Percentiles rank a stretch among this genome's conserved stretches.
These are phyloP conservation scores for Pestalotiopsis sp. DNA, from an alignment of 2,329 filamentous ascomycete species.

Conservation along the genomic window DNA sequence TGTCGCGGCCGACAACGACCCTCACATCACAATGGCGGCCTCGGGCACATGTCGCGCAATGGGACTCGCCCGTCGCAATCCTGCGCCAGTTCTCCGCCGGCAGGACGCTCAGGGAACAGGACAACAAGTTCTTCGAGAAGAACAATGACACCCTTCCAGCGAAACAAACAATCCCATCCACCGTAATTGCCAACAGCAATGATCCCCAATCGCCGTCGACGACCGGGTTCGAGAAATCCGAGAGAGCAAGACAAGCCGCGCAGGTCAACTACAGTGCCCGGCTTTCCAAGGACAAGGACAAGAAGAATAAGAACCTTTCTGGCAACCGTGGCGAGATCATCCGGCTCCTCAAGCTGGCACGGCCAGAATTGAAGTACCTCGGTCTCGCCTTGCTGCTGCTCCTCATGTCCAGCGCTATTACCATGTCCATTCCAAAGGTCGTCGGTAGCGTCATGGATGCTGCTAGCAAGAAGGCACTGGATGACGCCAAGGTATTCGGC, in stretches of 20 bases:
- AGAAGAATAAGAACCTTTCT: conserved; percentile 54
- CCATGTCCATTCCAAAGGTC: conserved; percentile 95
- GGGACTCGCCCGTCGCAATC: conserved; percentile 9
- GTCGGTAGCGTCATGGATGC: conserved; percentile 95
- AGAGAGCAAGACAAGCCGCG: conserved; percentile 83
- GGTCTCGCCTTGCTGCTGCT: conserved; percentile 81
- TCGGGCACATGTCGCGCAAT: neutral
- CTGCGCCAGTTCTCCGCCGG: conserved; percentile 22
- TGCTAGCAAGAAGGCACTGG: conserved; percentile 72
- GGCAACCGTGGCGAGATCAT: conserved; percentile 77
- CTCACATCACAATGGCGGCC: neutral
- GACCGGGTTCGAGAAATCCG: conserved; percentile 69
- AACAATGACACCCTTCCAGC: conserved; percentile 24
- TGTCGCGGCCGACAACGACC: neutral
- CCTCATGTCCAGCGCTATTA: conserved; percentile 86
- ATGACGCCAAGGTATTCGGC: conserved; percentile 77
- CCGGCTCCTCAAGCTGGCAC: conserved; percentile 86
- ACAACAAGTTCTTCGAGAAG: conserved; percentile 9
- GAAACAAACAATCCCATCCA: conserved; percentile 39
- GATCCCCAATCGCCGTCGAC: conserved; percentile 55
- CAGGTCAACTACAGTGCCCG: conserved; percentile 89
- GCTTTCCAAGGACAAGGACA: conserved; percentile 75
- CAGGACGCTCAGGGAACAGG: conserved; percentile 7
- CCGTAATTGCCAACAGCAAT: conserved; percentile 1
- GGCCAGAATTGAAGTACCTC: conserved; percentile 80